Evolutionary conservation across 73 alveolate species (phyloP).

Genomic region (Paraurostyla sp.): DNA sequence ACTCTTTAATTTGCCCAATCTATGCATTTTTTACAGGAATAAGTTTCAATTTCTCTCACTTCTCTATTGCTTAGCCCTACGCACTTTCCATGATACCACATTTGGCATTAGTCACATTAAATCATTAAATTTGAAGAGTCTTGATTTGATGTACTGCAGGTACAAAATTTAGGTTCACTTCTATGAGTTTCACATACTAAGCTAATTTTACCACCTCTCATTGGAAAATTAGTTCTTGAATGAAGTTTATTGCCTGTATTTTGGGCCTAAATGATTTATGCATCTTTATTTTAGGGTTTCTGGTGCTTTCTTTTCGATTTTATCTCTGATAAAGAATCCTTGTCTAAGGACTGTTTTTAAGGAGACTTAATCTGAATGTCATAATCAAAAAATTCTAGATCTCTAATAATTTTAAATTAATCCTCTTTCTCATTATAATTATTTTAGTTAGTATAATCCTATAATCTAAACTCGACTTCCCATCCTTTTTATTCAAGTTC

Average conservation of each 20-base stretch:
- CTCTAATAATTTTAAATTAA: not conserved
- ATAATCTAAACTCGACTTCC: constrained; percentile 27
- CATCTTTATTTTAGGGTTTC: not conserved
- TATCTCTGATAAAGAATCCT: not conserved
- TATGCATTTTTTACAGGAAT: constrained; percentile 40
- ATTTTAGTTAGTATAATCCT: not conserved
- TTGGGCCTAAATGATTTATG: too few species aligned
- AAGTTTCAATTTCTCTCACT: not conserved
- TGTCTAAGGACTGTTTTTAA: not conserved
- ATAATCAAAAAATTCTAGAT: constrained; percentile 4
- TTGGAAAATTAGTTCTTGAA: not conserved
- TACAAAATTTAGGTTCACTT: constrained; percentile 11
- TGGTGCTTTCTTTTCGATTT: not conserved
- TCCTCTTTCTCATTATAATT: not conserved
- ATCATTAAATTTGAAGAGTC: not conserved
- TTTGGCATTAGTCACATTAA: not conserved
- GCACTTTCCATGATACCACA: constrained; percentile 30
- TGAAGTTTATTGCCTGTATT: not conserved
- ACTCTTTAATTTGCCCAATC: constrained; percentile 23
- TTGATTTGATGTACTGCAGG: not conserved
- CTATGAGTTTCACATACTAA: constrained; percentile 13
- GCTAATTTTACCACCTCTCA: constrained; percentile 35
- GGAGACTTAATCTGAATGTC: not conserved
- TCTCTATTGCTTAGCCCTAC: constrained; percentile 13
- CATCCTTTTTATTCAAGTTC: not conserved